Percentiles rank a stretch among this genome's conserved stretches.
Conservation (phyloP, 768 basidiomycete genomes). For the Asterophora parasitica region DNA sequence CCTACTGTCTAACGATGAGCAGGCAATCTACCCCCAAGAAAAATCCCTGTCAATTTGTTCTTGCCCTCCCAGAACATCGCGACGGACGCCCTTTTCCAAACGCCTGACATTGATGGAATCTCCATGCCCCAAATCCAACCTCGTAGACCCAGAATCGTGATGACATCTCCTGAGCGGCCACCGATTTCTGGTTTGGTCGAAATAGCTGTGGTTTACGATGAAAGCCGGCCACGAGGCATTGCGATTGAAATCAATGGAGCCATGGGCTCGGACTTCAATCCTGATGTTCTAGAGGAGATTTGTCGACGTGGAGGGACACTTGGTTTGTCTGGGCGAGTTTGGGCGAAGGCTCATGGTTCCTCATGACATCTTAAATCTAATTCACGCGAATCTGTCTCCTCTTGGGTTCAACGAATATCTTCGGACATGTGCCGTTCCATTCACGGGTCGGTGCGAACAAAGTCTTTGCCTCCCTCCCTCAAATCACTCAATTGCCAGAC, state of each 20-base stretch:
- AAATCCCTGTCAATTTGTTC: constrained; percentile 71
- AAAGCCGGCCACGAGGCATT: constrained; percentile 48
- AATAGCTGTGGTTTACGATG: constrained; percentile 59
- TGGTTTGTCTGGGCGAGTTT: constrained; percentile 66
- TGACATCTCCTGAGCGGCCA: constrained; percentile 62
- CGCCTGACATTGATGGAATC: constrained; percentile 33
- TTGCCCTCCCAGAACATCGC: constrained; percentile 40
- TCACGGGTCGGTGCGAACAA: no score
- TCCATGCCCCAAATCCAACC: constrained; percentile 30
- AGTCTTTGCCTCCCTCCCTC: no score
- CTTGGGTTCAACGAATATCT: neutral
- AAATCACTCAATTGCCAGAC: no score
- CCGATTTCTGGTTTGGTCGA: constrained; percentile 64
- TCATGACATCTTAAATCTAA: no score
- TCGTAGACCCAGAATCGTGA: constrained; percentile 50
- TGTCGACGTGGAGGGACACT: constrained; percentile 68
- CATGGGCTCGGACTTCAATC: constrained; percentile 50
- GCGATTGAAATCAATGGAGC: constrained; percentile 54
- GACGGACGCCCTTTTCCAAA: constrained; percentile 40
- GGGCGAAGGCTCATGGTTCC: constrained; percentile 35
- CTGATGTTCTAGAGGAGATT: constrained; percentile 60
- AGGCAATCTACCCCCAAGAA: constrained; percentile 52
- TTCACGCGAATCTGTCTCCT: no score
- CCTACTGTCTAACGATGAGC: constrained; percentile 9
- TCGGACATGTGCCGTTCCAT: no score